phyloP scores from a whole-genome alignment of 805 yeast genomes.

The Saccharomyces mikatae region DNA sequence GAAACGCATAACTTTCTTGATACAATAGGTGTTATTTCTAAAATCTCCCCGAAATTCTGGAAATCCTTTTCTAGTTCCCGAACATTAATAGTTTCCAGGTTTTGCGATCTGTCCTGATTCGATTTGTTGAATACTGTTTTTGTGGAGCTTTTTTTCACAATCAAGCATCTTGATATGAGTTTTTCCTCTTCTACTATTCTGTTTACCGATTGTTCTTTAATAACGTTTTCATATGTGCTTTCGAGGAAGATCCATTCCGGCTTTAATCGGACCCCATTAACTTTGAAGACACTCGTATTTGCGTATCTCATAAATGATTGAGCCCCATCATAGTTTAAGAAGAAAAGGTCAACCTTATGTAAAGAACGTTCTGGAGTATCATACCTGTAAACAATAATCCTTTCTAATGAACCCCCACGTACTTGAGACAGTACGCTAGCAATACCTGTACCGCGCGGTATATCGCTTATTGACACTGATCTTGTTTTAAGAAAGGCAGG shows the following conservation, averaged over 20 bases:
- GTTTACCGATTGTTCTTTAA: conserved; percentile 30
- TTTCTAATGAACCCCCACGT: conserved; percentile 65
- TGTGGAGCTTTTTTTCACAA: conserved; percentile 8
- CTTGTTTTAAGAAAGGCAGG: not conserved
- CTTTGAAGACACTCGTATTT: conserved; percentile 43
- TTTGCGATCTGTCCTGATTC: conserved; percentile 13
- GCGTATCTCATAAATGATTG: conserved; percentile 43
- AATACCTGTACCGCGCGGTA: conserved; percentile 40
- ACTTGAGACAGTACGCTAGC: conserved; percentile 46
- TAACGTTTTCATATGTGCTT: conserved; percentile 21
- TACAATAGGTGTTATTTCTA: conserved; percentile 58
- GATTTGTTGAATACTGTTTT: conserved; percentile 13
- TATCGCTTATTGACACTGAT: conserved; percentile 31
- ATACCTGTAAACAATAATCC: conserved; percentile 28
- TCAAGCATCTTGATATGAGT: conserved; percentile 4
- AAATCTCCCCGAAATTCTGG: conserved; percentile 46
- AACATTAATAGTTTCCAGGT: conserved; percentile 41
- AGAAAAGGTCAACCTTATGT: conserved; percentile 40
- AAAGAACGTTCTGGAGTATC: conserved; percentile 11
- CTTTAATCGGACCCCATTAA: conserved; percentile 47
- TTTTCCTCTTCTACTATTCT: not conserved
- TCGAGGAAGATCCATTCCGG: conserved; percentile 38
- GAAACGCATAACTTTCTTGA: conserved; percentile 57
- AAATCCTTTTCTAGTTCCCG: conserved; percentile 43
- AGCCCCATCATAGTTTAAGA: conserved; percentile 48